Base-by-base conservation (phyloP, 768 basidiomycete genomes). In the Serendipita vermifera region DNA sequence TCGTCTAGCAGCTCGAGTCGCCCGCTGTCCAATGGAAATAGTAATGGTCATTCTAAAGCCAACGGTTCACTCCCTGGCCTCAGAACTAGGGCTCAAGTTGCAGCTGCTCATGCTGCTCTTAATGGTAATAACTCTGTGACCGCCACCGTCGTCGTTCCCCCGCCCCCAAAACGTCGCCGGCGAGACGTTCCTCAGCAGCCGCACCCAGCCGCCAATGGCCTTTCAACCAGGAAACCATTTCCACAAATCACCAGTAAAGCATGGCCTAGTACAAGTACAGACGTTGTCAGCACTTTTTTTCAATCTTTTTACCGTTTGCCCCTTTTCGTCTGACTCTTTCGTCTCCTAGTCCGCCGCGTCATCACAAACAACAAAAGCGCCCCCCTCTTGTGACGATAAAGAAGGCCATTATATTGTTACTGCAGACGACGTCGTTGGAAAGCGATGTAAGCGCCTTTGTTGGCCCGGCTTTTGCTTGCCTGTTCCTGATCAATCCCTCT, bases 391-490 rank as follows among this genome's bases (percentile, higher is more conserved):
- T 72, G 92, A 96, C 68, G 96, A 99, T 74, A 87, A 94, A 71
- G 96, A 99, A 67, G 96, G 96, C 13, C 96, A 99, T 73, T 99
- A 93, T 70, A 93, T 98, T 65, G 87, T 98, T 67, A 81, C 83
- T 58, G 81, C 85, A 54, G 88, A 90, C 69, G 93, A 92, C 71
- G 76, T 90, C 64, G 87, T 99, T 59, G 77, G 82, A 66, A 76
- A 77, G 62, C 84, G 87, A 63, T 94, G 93, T 89, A 70, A 63
- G 83, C 74, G 26, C 24, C 55, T 41, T 53, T 6, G 17, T 22
- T 20, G n/a, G 24, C 46, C 20, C 31, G 29, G 17, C 20, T 56
- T 60, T 13, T 58, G 46, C 32, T 35, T 35, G 26, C 14, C 41
- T 56, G 57, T 32, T 60, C 51, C 35, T 54, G 15, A 56, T 33